Base-by-base conservation (phyloP, 139 green algal species). In the Eudorina sp. region DNA sequence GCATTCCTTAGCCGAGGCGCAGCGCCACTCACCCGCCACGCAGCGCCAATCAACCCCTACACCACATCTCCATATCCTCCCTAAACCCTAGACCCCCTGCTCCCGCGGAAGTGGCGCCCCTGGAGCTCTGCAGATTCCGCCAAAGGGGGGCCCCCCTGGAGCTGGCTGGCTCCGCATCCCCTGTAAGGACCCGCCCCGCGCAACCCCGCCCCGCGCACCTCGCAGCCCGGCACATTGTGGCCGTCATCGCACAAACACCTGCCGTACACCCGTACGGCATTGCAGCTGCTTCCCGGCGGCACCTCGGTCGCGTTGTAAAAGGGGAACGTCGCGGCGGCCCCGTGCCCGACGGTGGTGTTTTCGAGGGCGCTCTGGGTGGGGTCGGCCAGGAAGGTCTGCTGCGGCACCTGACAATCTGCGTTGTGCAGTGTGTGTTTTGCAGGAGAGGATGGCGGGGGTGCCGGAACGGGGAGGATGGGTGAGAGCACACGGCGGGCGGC, bases 231-330 rank as follows among this genome's bases (percentile, higher is more conserved):
- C 78, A 72, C 29, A 6, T 38, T 55, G 78, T 4, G 38, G 25
- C 78, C 78, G 58, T 85, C 78, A 34, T 74, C 40, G 78, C 78
- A 85, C 25, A 31, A 25, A 55, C 78, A 85, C 55, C 55, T 62
- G 11, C 78, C 78, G 38, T 27, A 75, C 53, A 85, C 27, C 25
- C 55, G 55, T 8, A 51, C 55, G 38, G 23, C 40, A 5, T 85
- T 25, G 38, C 78, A 85, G 40, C 8, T 16, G 53, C 25, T 40
- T 0, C 23, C 53, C 36, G 27, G 3, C 23, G 53, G 40, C 27
- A 74, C 40, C 19, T 38, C 4, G 0, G 27, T 4, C 0, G 55
- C 6, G 38, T 9, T 60, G 53, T 75, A 85, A 38, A 85, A 85
- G 55, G 78, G 40, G 29, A 73, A 75, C 27, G 29, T 1, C 1